A percentile compares a stretch with the other conserved stretches of the same genome.
phyloP scores from a whole-genome alignment of 2,329 filamentous ascomycete species.

The Diaporthe sp. region DNA sequence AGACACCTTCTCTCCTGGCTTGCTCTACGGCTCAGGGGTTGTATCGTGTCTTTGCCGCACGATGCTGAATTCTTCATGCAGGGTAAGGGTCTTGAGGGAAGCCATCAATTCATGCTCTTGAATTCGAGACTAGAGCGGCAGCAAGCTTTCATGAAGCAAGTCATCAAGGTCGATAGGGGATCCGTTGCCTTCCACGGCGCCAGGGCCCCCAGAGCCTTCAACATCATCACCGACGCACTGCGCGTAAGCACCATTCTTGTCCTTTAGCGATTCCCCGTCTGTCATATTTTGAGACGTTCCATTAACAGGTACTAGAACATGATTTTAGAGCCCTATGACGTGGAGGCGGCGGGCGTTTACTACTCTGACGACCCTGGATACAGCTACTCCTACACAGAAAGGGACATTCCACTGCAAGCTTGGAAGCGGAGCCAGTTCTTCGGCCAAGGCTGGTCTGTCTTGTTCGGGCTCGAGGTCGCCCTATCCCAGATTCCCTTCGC shows the following conservation, averaged over 20 bases:
- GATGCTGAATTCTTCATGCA: neutral
- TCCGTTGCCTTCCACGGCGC: constrained; percentile 8
- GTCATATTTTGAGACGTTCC: no score
- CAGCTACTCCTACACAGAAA: neutral
- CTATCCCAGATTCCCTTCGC: neutral
- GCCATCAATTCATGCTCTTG: constrained; percentile 21
- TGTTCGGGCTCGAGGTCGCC: constrained; percentile 22
- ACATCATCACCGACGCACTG: constrained; percentile 21
- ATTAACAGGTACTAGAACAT: neutral
- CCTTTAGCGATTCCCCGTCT: no score
- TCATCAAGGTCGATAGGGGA: neutral
- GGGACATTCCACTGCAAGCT: neutral
- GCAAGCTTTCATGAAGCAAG: neutral
- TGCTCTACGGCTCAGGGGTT: neutral
- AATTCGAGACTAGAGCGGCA: constrained; percentile 2
- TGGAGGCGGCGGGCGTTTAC: neutral
- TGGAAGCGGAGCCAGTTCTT: neutral
- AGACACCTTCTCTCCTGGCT: constrained; percentile 4
- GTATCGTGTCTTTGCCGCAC: neutral
- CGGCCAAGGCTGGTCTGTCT: neutral
- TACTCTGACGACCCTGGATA: neutral
- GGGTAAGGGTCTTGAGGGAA: neutral
- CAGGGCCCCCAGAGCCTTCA: constrained; percentile 10
- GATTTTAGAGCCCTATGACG: neutral
- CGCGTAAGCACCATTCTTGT: neutral